Percentiles rank a stretch among this genome's conserved stretches.
Evolutionary conservation across 768 basidiomycete genomes (phyloP).

Genomic region (Amanita pallidorosea): DNA sequence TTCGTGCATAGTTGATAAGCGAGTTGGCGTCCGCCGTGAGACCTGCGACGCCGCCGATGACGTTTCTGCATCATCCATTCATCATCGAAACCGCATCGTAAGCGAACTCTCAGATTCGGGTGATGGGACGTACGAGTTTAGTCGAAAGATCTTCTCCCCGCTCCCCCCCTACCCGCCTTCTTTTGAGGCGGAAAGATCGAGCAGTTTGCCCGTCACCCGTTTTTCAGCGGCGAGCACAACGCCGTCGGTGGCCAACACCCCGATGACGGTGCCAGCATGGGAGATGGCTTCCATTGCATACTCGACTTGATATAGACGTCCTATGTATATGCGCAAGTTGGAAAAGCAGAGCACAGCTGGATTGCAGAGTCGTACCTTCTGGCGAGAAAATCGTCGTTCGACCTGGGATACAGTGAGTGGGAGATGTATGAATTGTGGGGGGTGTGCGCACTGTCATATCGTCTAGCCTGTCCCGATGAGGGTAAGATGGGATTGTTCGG

Average conservation of each 20-base stretch:
- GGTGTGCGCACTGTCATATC: conserved; percentile 77
- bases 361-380: conserved; percentile 51
- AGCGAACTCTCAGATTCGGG: conserved; percentile 1
- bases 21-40: conserved; percentile 97
- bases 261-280: conserved; percentile 89
- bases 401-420: conserved; percentile 34
- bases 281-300: conserved; percentile 99
- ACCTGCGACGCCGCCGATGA: conserved; percentile 91
- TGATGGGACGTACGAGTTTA: conserved; percentile 63
- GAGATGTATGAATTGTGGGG: conserved; percentile 10
- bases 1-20: conserved; percentile 87
- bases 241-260: conserved; percentile 82
- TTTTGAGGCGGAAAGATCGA: conserved; percentile 81
- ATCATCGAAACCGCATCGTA: background rate
- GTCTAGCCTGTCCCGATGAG: conserved; percentile 52
- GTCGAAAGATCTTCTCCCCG: conserved; percentile 94
- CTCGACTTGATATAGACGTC: conserved; percentile 96
- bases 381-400: conserved; percentile 99
- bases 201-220: conserved; percentile 95
- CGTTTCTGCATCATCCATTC: conserved; percentile 50
- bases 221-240: conserved; percentile 92
- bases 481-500: background rate
- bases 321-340: conserved; percentile 26
- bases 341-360: conserved; percentile 3
- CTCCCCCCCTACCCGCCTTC: conserved; percentile 90